A percentile compares a stretch with the other conserved stretches of the same genome.
Conservation (phyloP, 2,329 filamentous ascomycete species). For the Diaporthe citrichinensis region DNA sequence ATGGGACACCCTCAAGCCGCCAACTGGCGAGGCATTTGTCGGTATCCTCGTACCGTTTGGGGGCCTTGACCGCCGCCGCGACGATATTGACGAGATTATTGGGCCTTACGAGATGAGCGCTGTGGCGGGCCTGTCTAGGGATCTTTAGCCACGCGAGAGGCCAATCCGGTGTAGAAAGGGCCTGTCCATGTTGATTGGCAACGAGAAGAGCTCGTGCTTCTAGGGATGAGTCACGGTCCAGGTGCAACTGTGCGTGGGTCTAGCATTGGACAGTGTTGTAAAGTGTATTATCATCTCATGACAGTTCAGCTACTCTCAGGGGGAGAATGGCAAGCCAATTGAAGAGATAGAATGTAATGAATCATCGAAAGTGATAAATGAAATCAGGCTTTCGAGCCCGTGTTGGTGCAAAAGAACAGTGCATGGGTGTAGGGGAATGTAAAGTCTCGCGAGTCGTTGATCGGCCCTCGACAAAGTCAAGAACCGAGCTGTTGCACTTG, state of each 20-base stretch:
- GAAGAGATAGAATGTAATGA: not conserved
- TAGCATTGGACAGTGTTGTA: too few species aligned
- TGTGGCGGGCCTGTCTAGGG: conserved; percentile 15
- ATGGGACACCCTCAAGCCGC: not conserved
- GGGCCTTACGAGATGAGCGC: not conserved
- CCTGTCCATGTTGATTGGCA: too few species aligned
- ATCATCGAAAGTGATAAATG: not conserved
- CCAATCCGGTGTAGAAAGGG: too few species aligned
- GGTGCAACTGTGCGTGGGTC: not conserved
- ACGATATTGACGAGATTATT: not conserved
- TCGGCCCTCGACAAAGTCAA: not conserved
- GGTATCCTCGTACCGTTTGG: not conserved
- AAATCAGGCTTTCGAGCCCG: not conserved
- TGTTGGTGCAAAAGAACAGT: not conserved
- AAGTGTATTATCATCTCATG: too few species aligned
- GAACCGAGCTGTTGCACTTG: not conserved
- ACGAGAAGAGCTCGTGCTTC: too few species aligned
- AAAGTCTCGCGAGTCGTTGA: conserved; percentile 4
- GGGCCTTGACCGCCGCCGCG: not conserved
- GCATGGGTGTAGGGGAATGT: not conserved
- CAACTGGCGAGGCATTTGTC: not conserved
- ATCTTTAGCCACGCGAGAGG: not conserved
- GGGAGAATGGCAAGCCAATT: not conserved
- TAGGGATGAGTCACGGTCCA: not conserved
- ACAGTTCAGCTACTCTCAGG: not conserved